Base-by-base conservation (phyloP, 1,284 basidiomycete genomes). In the Inonotus obliquus region DNA sequence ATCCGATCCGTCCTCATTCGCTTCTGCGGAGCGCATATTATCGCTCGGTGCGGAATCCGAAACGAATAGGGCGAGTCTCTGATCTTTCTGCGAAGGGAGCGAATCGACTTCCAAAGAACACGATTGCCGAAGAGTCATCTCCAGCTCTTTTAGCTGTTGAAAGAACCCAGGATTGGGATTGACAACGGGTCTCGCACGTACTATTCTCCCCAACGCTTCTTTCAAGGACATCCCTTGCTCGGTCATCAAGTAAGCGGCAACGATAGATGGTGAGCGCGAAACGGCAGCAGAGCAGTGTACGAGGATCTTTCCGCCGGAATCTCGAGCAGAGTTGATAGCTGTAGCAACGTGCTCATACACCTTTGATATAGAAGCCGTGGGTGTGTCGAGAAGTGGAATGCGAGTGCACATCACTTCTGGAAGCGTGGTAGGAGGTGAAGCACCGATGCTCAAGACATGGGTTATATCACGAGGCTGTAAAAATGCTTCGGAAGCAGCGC, bases 201-300 rank as follows among this genome's bases (percentile, higher is more conserved):
- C 54, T 51, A 78, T 69, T 4, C 63, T 64, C 3, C 70, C 71
- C 23, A 78, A 67, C 1, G 76, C 76, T 13, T 58, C 69, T 44
- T 69, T 71, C 51, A 77, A 65, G 19, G 72, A 59, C 73, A 77
- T 76, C 13, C 60, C 60, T 11, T 61, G 67, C 54, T 61, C 49
- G 25, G 66, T 69, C 80, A 85, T 82, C 29, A 83, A 71, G 66
- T 83, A 83, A 7, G 76, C 82, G 19, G 77, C 71, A 55, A 84
- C 78, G 44, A 84, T 70, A 4, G 75, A 79, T 1, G 82, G 80
- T 39, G 78, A 77, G 48, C 81, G 74, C 51, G 76, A 78, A 25
- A 82, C 78, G 32, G 77, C 82, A 11, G 81, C 80, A 2, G 77
- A 75, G 69, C 81, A 78, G 67, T 83, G 81, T 1, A 84, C 79